Base-by-base conservation (phyloP, 805 yeast species). In the Wickerhamiella sorbophila region DNA sequence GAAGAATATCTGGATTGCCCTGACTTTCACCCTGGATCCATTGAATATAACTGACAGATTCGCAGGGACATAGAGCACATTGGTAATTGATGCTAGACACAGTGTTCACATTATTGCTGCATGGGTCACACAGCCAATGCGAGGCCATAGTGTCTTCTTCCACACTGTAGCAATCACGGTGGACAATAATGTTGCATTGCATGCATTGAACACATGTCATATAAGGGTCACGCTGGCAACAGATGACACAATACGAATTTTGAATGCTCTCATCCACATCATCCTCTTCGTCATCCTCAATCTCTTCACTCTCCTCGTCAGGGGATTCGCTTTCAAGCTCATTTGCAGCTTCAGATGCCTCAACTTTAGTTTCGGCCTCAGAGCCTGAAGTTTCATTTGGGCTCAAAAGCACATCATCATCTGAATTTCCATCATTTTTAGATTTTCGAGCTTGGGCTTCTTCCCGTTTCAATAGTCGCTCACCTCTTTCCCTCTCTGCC, bases 51-150 rank as follows among this genome's bases (percentile, higher is more conserved):
- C 50, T 41, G n/a, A 52, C 39, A 1, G 48, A 31, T 5, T 51
- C 38, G 1, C 52, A 37, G 17, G 50, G 55, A 4, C 48, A 31
- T 15, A 48, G 48, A 5, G 48, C 43, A 49, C 12, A 47, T 35
- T 4, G 27, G 36, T 10, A 45, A 44, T 29, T 37, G 40, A 21
- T 41, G 24, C 22, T 19, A 3, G 33, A 20, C 15, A 27, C 16
- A 2, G 27, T 27, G 14, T 17, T 44, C 70, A 95, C 95, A 87
- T 26, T 83, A 79, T 51, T 88, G 58, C 16, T 87, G 65, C 18
- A 79, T 73, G 59, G 81, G 74, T 49, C 74, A 75, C 36, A 80
- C 72, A 44, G 70, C 69, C 43, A 91, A 59, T 1, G 15, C 6
- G 34, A 14, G 20, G 37, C 45, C 2, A 40, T 26, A 6, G 10